Conservation (phyloP, 2,329 filamentous ascomycete genomes). For the Chrysoporthe austroafricana region DNA sequence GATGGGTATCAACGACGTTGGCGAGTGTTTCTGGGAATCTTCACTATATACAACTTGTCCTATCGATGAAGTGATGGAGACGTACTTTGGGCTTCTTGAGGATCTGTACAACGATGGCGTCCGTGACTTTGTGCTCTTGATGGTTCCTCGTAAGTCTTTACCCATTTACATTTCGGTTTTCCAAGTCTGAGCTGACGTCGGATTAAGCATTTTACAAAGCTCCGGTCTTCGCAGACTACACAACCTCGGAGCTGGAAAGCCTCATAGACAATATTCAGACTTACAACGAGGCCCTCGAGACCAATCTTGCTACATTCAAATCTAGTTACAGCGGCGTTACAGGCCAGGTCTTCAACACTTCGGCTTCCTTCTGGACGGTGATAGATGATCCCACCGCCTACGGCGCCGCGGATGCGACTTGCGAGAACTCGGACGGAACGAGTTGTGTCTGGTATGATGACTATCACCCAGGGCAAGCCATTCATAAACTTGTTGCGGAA, state of each 20-base stretch:
- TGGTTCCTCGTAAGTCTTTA: conserved; percentile 10
- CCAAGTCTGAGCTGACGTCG: background rate
- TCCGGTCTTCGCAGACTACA: conserved; percentile 16
- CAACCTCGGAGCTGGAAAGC: conserved; percentile 10
- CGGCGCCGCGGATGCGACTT: conserved; percentile 18
- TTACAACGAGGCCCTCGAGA: conserved; percentile 21
- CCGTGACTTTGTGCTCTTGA: conserved; percentile 16
- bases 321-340: conserved; percentile 15
- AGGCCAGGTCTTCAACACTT: conserved; percentile 18
- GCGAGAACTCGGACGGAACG: conserved; percentile 14
- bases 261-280: conserved; percentile 18
- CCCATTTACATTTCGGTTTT: background rate
- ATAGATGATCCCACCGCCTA: conserved; percentile 19
- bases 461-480: conserved; percentile 21
- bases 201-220: conserved; percentile 16
- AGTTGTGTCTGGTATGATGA: conserved; percentile 23
- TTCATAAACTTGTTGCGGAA: conserved; percentile 18
- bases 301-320: conserved; percentile 18
- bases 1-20: conserved; percentile 23
- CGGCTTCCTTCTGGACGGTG: conserved; percentile 15
- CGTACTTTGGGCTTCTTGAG: conserved; percentile 19
- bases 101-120: conserved; percentile 20
- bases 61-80: conserved; percentile 18
- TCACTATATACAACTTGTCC: conserved; percentile 11
- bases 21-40: conserved; percentile 20